Evolutionary conservation across 441 rosid genomes (phyloP), one percentile per base, ranked within the genome.

Genomic region (Jatropha multifida): DNA sequence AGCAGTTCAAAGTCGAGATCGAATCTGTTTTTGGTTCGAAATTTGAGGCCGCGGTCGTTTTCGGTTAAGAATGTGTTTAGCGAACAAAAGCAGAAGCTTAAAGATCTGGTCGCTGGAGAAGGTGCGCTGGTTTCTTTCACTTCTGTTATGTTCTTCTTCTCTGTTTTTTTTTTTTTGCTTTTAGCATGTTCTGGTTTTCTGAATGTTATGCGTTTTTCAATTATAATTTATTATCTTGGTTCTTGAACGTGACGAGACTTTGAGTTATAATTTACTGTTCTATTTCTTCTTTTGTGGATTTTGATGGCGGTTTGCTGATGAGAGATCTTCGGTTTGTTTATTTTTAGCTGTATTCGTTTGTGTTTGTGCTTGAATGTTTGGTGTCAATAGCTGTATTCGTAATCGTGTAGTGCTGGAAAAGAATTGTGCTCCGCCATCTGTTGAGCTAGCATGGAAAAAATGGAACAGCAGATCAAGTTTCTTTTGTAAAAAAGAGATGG

Each of bases 1-100:
- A 70, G 76, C 73, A 81, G 79, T 51, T 54, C 81, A 46, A 74
- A 49, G 59, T 71, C 83, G 69, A 85, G 81, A 65, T 74, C 76
- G 49, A 83, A 76, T 79, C 73, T 86, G 79, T 79, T 85, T 60
- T 78, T 87, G 72, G 75, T 80, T 48, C 76, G 83, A 58, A 84
- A 51, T 65, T 80, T 77, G 76, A 82, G 72, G 67, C 37, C 78
- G 42, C 81, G 84, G 79, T 46, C 76, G 74, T 77, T 75, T 44
- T 68, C 70, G 15, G 86, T 86, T 44, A 85, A 83, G 79, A 87
- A 82, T 46, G 85, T 85, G 26, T 87, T 87, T 49, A 85, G 87
- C 63, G 86, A 88, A 71, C 86, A 83, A 0, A 87, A 77, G 74
- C 82, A 81, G 73, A 88, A 80, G 59, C 61, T 75, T 4, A 71